These are phyloP conservation scores for Cytospora piceae DNA, from an alignment of 2,329 filamentous ascomycete species.

Conservation along the genomic window DNA sequence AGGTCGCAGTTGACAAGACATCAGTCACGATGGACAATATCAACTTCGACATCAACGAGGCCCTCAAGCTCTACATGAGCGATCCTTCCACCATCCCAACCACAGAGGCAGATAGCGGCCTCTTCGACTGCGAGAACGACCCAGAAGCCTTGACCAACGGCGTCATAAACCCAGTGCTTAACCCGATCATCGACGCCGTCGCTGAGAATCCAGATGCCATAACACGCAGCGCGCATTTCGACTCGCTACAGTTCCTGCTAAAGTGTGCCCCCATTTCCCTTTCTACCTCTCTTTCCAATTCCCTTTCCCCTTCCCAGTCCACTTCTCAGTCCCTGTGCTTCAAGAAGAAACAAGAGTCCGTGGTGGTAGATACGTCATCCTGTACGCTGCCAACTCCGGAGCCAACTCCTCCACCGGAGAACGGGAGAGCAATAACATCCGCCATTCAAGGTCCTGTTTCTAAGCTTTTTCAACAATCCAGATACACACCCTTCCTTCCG, in stretches of 20 bases:
- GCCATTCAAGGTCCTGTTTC: constrained; percentile 54
- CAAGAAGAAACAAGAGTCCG: neutral
- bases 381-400: constrained; percentile 25
- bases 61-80: constrained; percentile 94
- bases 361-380: constrained; percentile 8
- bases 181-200: constrained; percentile 89
- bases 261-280: constrained; percentile 78
- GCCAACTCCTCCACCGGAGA: constrained; percentile 19
- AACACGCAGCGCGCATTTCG: constrained; percentile 76
- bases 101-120: constrained; percentile 78
- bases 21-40: constrained; percentile 68
- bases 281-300: constrained; percentile 33
- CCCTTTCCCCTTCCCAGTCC: neutral
- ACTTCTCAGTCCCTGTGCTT: neutral
- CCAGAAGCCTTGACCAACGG: constrained; percentile 79
- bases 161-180: constrained; percentile 82
- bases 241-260: constrained; percentile 92
- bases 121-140: constrained; percentile 92
- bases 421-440: constrained; percentile 11
- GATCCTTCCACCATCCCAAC: constrained; percentile 84
- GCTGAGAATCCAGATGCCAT: constrained; percentile 91
- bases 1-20: constrained; percentile 15
- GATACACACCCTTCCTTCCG: constrained; percentile 79
- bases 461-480: constrained; percentile 69
- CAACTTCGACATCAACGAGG: constrained; percentile 94